These are phyloP conservation scores for Phaseolus coccineus DNA, from an alignment of 331 rosid genomes.

Conservation along the genomic window DNA sequence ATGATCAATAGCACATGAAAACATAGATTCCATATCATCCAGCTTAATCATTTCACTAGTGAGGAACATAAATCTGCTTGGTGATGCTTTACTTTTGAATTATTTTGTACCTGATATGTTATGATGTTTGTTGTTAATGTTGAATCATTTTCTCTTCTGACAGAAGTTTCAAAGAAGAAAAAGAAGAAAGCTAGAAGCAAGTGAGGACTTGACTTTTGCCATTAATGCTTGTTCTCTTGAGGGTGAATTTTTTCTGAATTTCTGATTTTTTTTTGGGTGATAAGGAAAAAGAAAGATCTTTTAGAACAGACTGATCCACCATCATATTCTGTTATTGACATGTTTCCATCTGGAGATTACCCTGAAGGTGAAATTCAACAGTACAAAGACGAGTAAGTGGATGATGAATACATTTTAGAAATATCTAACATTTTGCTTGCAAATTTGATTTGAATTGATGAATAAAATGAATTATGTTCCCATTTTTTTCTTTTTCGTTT, in stretches of 20 bases:
- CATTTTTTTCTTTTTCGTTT: background rate
- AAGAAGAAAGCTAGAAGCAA: constrained; percentile 94
- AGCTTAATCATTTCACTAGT: no score
- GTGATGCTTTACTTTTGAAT: background rate
- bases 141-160: constrained; percentile 39
- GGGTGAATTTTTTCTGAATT: constrained; percentile 2
- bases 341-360: constrained; percentile 84
- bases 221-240: constrained; percentile 34
- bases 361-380: constrained; percentile 91
- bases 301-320: constrained; percentile 80
- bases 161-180: constrained; percentile 84
- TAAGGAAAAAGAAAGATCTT: constrained; percentile 79
- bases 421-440: constrained; percentile 9
- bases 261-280: constrained; percentile 45
- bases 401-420: constrained; percentile 24
- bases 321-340: constrained; percentile 71
- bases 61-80: no score
- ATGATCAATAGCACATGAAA: no score
- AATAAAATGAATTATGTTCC: background rate
- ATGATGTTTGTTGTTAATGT: constrained; percentile 17
- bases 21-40: no score
- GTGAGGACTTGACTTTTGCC: constrained; percentile 58
- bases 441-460: constrained; percentile 25
- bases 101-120: background rate
- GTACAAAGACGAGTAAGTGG: constrained; percentile 87